Conservation (phyloP, 306 rosid genomes). For the Quercus robur region DNA sequence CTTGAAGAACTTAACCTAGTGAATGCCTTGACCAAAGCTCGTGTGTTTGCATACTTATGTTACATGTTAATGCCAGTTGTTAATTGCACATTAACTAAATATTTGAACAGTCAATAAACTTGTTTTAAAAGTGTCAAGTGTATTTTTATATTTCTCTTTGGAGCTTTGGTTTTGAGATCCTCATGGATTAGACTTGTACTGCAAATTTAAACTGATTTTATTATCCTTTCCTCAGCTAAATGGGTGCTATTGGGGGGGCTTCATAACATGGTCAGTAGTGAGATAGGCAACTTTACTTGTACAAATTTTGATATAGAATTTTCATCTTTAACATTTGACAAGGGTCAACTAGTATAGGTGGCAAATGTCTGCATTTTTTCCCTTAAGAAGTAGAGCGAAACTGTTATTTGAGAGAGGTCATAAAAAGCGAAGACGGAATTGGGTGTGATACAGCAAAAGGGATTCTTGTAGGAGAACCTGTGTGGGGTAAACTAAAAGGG, state of each 20-base stretch:
- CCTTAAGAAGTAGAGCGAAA: not conserved
- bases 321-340: not conserved
- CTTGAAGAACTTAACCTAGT: not conserved
- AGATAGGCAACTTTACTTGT: not conserved
- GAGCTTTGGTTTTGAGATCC: not conserved
- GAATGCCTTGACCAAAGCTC: not conserved
- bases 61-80: not conserved
- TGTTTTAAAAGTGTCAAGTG: not conserved
- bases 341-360: not conserved
- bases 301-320: not conserved
- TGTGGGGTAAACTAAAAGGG: too few species aligned
- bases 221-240: not conserved
- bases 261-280: not conserved
- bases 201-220: not conserved
- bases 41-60: not conserved
- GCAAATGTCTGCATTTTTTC: not conserved
- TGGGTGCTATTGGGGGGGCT: not conserved
- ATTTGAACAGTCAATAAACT: not conserved
- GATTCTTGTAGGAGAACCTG: too few species aligned
- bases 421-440: not conserved
- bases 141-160: not conserved
- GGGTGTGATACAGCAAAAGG: too few species aligned
- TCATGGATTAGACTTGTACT: not conserved
- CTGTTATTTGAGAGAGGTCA: not conserved
- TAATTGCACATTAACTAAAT: not conserved